A percentile compares a stretch with the other conserved stretches of the same genome.
Evolutionary conservation across 2,329 filamentous ascomycete species (phyloP).

Genomic region (Elsinoe batatas): DNA sequence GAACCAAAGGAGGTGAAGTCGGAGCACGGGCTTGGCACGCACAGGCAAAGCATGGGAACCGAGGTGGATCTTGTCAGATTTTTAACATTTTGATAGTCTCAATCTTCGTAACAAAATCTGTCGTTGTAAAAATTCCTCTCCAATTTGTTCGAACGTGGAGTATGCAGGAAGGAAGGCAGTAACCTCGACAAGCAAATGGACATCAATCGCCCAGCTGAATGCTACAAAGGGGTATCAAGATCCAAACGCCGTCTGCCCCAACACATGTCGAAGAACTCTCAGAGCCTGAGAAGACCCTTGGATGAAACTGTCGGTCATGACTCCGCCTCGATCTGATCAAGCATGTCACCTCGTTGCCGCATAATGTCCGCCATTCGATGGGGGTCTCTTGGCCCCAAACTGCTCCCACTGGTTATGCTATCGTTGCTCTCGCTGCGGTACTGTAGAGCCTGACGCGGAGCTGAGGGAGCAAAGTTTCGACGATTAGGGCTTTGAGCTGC

Average conservation of each 20-base stretch:
- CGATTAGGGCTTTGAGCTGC: constrained; percentile 7
- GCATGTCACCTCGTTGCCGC: background rate
- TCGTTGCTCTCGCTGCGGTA: constrained; percentile 11
- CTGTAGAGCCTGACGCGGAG: constrained; percentile 5
- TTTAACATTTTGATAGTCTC: background rate
- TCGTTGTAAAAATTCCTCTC: background rate
- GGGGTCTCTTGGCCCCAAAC: background rate
- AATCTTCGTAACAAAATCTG: background rate
- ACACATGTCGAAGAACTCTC: background rate
- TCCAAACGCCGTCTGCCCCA: background rate
- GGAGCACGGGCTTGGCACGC: background rate
- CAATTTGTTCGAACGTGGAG: background rate
- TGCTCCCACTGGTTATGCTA: background rate
- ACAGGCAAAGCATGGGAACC: background rate
- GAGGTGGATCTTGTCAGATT: background rate
- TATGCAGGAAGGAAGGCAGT: background rate
- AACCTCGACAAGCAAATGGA: background rate
- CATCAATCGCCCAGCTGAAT: background rate
- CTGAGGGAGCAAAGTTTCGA: background rate
- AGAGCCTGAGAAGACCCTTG: background rate
- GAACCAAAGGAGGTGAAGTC: background rate
- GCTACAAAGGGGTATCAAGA: background rate
- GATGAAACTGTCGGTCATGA: background rate
- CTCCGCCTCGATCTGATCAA: constrained; percentile 11
- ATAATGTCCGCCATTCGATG: constrained; percentile 3